Evolutionary conservation across 768 basidiomycete genomes (phyloP).

Genomic region (Serendipita sp.): DNA sequence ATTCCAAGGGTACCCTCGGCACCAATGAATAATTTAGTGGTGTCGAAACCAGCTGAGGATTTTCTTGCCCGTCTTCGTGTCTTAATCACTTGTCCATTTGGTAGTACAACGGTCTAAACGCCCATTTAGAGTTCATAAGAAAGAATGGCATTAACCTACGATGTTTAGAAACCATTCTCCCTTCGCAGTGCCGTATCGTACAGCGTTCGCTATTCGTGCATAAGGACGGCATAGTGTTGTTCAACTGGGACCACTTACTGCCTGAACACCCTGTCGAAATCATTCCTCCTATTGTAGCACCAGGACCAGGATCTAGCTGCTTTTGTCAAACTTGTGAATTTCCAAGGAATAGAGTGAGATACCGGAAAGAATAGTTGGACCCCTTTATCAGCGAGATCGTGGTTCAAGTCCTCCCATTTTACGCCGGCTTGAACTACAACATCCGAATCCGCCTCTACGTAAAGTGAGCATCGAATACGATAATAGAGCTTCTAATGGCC

Average conservation of each 20-base stretch:
- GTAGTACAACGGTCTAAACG: constrained; percentile 68
- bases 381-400: constrained; percentile 48
- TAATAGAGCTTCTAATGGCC: constrained; percentile 9
- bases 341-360: constrained; percentile 12
- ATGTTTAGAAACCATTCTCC: constrained; percentile 83
- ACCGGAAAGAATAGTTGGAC: constrained; percentile 78
- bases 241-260: constrained; percentile 31
- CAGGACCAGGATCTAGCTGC: constrained; percentile 61
- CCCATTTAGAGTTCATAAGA: neutral
- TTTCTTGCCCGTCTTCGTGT: constrained; percentile 67
- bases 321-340: neutral
- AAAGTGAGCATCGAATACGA: neutral
- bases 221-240: neutral
- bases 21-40: constrained; percentile 75
- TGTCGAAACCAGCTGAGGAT: constrained; percentile 76
- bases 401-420: constrained; percentile 59
- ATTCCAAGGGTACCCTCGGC: constrained; percentile 74
- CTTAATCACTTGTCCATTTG: constrained; percentile 80
- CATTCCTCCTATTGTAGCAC: constrained; percentile 78
- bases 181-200: constrained; percentile 77
- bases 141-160: constrained; percentile 26
- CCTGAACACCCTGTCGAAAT: constrained; percentile 76
- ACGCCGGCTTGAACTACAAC: constrained; percentile 60
- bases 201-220: constrained; percentile 44
- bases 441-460: constrained; percentile 50